Percentiles rank a stretch among this genome's conserved stretches.
These are phyloP conservation scores for Aspergillus ellipticus DNA, from an alignment of 495 filamentous ascomycete species.

Conservation along the genomic window DNA sequence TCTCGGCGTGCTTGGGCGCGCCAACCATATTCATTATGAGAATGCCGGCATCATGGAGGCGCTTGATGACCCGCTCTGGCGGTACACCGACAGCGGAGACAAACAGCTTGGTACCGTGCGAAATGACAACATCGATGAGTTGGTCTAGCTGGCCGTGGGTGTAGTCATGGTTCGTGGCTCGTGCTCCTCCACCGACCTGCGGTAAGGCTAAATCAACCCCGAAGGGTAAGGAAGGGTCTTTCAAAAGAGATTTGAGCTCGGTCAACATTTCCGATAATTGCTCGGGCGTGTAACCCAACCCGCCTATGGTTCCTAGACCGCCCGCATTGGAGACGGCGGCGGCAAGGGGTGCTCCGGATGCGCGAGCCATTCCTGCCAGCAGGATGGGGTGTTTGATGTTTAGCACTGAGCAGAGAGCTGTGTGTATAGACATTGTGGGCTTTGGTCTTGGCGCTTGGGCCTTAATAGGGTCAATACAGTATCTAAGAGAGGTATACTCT, in stretches of 20 bases:
- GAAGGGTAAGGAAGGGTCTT: constrained; percentile 64
- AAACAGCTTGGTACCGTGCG: constrained; percentile 74
- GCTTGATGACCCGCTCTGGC: constrained; percentile 61
- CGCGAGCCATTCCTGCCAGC: constrained; percentile 85
- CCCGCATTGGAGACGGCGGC: constrained; percentile 87
- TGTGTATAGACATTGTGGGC: constrained; percentile 55
- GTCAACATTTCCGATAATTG: constrained; percentile 77
- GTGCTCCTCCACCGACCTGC: constrained; percentile 72
- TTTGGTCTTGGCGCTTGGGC: not conserved
- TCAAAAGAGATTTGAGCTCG: constrained; percentile 71
- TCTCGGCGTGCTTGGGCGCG: constrained; percentile 78
- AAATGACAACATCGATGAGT: constrained; percentile 74
- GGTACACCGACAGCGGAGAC: constrained; percentile 82
- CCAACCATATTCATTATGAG: constrained; percentile 97
- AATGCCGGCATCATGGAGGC: constrained; percentile 70
- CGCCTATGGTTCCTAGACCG: constrained; percentile 80
- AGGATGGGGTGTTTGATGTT: constrained; percentile 78
- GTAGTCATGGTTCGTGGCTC: constrained; percentile 91
- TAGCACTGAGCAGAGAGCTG: constrained; percentile 71
- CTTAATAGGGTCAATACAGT: not conserved
- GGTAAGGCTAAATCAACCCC: constrained; percentile 86
- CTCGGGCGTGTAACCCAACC: constrained; percentile 76
- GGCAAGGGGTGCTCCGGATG: constrained; percentile 70
- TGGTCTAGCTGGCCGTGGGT: constrained; percentile 79
- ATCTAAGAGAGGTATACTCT: not conserved